Conservation (phyloP, 306 rosid species). For the Arachis hypogaea region DNA sequence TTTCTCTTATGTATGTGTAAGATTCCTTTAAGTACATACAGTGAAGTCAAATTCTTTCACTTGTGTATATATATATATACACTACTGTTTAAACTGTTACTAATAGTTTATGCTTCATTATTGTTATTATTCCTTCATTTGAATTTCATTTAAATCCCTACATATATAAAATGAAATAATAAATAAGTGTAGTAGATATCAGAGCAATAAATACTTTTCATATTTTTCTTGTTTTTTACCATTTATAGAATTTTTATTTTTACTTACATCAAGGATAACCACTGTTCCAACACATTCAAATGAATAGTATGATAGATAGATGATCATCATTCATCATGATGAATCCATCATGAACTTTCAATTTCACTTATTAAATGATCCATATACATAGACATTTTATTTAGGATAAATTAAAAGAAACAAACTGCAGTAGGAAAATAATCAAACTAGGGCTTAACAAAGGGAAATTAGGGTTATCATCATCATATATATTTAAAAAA, state of each 20-base stretch:
- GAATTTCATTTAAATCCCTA: neutral
- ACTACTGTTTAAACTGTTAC: no score
- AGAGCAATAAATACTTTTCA: no score
- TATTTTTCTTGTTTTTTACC: neutral
- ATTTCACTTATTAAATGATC: no score
- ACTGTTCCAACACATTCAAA: conserved; percentile 29
- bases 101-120: no score
- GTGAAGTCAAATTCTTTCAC: no score
- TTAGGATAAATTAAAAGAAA: no score
- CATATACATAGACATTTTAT: neutral
- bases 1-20: no score
- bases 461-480: conserved; percentile 42
- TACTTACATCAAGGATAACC: conserved; percentile 17
- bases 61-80: no score
- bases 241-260: neutral
- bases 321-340: neutral
- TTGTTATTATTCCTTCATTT: neutral
- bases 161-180: no score
- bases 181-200: no score
- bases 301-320: conserved; percentile 4
- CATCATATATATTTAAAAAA: neutral
- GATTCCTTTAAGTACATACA: no score
- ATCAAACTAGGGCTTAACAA: conserved; percentile 40
- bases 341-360: conserved; percentile 25
- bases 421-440: neutral